Evolutionary conservation across 768 basidiomycete genomes (phyloP).

Genomic region (Russula earlei): DNA sequence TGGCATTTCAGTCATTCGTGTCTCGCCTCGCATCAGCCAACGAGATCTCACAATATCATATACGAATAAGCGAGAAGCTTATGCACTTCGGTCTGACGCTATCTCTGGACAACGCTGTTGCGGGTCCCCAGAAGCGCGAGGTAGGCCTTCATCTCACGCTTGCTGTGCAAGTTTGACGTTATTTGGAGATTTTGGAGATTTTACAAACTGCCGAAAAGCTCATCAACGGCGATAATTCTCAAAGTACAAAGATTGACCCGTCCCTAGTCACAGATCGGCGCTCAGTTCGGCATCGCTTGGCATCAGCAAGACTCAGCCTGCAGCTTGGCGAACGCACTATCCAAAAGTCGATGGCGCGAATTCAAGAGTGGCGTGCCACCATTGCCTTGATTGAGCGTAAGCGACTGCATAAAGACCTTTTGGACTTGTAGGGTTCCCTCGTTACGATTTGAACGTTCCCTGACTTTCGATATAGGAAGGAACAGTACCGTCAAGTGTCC

Average conservation of each 20-base stretch:
- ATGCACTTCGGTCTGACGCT: conserved; percentile 61
- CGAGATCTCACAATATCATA: conserved; percentile 34
- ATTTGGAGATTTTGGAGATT: conserved; percentile 46
- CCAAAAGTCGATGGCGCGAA: conserved; percentile 51
- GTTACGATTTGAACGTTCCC: not conserved
- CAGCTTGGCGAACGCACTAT: conserved; percentile 55
- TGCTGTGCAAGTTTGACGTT: not conserved
- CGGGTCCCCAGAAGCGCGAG: conserved; percentile 62
- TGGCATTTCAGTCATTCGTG: conserved; percentile 51
- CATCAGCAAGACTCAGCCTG: conserved; percentile 49
- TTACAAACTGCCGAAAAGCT: conserved; percentile 44
- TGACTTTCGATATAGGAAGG: conserved; percentile 43
- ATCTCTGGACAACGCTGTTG: conserved; percentile 53
- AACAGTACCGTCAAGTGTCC: conserved; percentile 62
- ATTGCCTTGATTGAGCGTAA: conserved; percentile 63
- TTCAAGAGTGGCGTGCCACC: conserved; percentile 65
- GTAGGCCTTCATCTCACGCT: conserved; percentile 28
- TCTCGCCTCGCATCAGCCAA: conserved; percentile 30
- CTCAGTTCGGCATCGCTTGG: conserved; percentile 42
- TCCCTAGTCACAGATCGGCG: conserved; percentile 42
- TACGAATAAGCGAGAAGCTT: conserved; percentile 60
- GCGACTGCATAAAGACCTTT: conserved; percentile 53
- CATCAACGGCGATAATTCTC: conserved; percentile 37
- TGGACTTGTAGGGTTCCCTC: conserved; percentile 52
- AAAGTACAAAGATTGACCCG: conserved; percentile 45